These are phyloP conservation scores for Aspergillus sp. DNA, from an alignment of 2,329 filamentous ascomycete genomes.

Conservation along the genomic window DNA sequence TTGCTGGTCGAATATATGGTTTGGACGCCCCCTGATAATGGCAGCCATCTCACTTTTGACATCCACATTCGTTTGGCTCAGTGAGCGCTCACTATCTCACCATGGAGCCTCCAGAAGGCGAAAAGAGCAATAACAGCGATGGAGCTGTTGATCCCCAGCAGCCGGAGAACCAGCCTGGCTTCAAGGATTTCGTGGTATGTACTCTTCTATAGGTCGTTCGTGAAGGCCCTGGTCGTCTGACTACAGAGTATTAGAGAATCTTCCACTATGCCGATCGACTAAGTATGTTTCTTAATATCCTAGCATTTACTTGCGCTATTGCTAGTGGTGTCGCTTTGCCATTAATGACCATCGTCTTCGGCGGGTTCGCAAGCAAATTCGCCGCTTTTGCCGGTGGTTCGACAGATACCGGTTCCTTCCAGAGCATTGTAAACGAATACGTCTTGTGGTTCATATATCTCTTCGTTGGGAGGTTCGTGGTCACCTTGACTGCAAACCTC, in stretches of 20 bases:
- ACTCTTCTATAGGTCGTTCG: neutral
- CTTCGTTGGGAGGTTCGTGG: conserved; percentile 32
- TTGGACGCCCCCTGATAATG: neutral
- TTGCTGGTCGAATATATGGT: neutral
- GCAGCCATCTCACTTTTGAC: no score
- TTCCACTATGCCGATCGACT: conserved; percentile 8
- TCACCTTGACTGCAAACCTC: conserved; percentile 34
- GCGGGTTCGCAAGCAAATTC: conserved; percentile 28
- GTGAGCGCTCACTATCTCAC: neutral
- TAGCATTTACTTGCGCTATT: conserved; percentile 16
- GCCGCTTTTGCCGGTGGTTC: conserved; percentile 21
- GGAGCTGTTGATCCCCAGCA: neutral
- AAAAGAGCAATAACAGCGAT: neutral
- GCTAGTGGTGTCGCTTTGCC: conserved; percentile 29
- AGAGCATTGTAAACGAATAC: conserved; percentile 22
- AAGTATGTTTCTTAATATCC: neutral
- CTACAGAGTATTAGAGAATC: neutral
- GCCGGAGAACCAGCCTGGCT: neutral
- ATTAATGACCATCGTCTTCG: conserved; percentile 41
- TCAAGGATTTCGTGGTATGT: conserved; percentile 3
- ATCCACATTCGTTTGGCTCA: neutral
- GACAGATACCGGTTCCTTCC: conserved; percentile 12
- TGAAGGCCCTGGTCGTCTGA: neutral
- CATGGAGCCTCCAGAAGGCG: neutral
- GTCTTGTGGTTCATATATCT: conserved; percentile 36